Evolutionary conservation across 768 basidiomycete genomes (phyloP).

Genomic region (Pholiota microspora): DNA sequence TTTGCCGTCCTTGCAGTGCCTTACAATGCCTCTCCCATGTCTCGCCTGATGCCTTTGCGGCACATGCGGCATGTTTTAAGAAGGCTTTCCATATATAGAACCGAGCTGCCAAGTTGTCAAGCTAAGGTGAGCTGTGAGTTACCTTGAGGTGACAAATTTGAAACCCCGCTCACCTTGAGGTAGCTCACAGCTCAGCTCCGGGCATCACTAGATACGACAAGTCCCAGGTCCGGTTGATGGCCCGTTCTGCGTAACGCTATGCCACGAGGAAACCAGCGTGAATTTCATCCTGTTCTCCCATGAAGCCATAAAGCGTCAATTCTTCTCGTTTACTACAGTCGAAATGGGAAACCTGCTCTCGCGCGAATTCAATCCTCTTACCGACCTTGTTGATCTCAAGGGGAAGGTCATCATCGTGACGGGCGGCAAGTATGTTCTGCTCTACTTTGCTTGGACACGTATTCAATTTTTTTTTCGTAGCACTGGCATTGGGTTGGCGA

Average conservation of each 20-base stretch:
- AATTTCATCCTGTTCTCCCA: not conserved
- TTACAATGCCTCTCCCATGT: too few species aligned
- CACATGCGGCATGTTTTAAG: not conserved
- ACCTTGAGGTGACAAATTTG: not conserved
- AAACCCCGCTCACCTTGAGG: too few species aligned
- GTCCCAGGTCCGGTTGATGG: too few species aligned
- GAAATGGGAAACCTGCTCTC: constrained; percentile 14
- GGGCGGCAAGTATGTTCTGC: constrained; percentile 48
- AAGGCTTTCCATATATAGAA: not conserved
- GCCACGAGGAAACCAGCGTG: not conserved
- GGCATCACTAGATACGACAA: too few species aligned
- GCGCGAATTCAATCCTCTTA: constrained; percentile 25
- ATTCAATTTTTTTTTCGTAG: not conserved
- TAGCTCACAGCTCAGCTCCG: too few species aligned
- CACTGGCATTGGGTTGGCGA: constrained; percentile 28
- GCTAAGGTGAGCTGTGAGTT: not conserved
- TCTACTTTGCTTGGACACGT: not conserved
- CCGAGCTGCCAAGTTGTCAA: too few species aligned
- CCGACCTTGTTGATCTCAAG: constrained; percentile 41
- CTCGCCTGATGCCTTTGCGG: too few species aligned
- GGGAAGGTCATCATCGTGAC: constrained; percentile 58
- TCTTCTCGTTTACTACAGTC: not conserved
- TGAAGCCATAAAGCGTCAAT: not conserved
- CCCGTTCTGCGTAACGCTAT: too few species aligned
- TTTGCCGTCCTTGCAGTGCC: too few species aligned